These are phyloP conservation scores for Trichoderma aggressivum DNA, from an alignment of 2,329 filamentous ascomycete species.

Conservation along the genomic window DNA sequence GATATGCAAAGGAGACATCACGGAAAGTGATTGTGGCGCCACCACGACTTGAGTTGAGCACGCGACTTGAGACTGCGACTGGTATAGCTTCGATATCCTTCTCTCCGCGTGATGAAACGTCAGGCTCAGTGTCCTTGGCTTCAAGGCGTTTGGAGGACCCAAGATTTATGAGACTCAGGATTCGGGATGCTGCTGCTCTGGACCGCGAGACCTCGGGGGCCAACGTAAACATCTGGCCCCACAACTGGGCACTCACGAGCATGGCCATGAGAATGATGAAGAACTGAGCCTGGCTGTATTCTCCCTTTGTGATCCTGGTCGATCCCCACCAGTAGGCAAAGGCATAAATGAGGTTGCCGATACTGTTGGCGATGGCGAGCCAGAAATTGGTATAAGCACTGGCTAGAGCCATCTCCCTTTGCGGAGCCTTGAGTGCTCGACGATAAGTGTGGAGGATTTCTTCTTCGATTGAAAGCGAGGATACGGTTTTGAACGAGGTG, in stretches of 20 bases:
- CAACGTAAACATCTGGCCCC: conserved; percentile 71
- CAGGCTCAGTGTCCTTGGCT: conserved; percentile 19
- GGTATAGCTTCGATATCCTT: conserved; percentile 40
- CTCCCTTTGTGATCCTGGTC: conserved; percentile 63
- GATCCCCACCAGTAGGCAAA: conserved; percentile 80
- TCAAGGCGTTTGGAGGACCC: conserved; percentile 32
- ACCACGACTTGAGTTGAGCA: conserved; percentile 23
- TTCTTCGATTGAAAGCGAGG: conserved; percentile 51
- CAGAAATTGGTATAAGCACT: conserved; percentile 54
- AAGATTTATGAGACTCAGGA: conserved; percentile 50
- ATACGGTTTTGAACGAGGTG: conserved; percentile 61
- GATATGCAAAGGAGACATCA: conserved; percentile 63
- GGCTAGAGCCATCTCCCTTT: conserved; percentile 51
- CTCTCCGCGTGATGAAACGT: conserved; percentile 18
- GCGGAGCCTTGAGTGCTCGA: conserved; percentile 46
- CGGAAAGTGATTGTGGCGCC: conserved; percentile 53
- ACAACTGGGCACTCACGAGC: conserved; percentile 68
- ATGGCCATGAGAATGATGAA: conserved; percentile 71
- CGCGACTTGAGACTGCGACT: conserved; percentile 23
- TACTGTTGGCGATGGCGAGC: conserved; percentile 57
- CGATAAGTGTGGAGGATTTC: conserved; percentile 53
- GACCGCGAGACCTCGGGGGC: conserved; percentile 72
- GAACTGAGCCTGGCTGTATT: conserved; percentile 65
- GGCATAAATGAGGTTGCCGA: conserved; percentile 67
- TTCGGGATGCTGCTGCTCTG: conserved; percentile 56